These are phyloP conservation scores for Fusarium ramigenum DNA, from an alignment of 2,329 filamentous ascomycete species.

Conservation along the genomic window DNA sequence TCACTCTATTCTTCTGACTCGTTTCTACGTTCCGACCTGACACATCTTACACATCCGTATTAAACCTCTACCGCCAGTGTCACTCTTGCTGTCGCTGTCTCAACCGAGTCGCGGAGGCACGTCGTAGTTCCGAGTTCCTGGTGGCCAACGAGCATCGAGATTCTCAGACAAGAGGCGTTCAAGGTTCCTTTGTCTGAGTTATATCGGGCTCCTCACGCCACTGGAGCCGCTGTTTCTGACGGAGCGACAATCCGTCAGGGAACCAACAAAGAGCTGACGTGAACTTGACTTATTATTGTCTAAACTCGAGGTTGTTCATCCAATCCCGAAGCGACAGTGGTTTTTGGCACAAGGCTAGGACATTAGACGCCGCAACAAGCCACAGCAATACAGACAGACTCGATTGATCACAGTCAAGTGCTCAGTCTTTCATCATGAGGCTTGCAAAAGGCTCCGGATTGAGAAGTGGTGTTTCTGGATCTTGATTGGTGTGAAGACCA, in stretches of 20 bases:
- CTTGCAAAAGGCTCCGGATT: constrained; percentile 7
- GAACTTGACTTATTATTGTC: constrained; percentile 21
- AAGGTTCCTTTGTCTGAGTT: constrained; percentile 15
- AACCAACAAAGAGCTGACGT: constrained; percentile 12
- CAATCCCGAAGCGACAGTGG: constrained; percentile 17
- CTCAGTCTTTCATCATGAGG: constrained; percentile 16
- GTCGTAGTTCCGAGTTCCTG: constrained; percentile 23
- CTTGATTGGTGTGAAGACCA: not conserved
- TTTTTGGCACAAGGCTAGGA: constrained; percentile 14
- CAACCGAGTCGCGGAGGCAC: constrained; percentile 35
- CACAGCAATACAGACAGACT: constrained; percentile 16
- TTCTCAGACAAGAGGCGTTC: constrained; percentile 30
- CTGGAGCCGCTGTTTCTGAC: constrained; percentile 13
- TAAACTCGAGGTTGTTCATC: not conserved
- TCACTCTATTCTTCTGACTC: constrained; percentile 23
- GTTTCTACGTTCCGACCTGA: constrained; percentile 13
- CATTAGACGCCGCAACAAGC: constrained; percentile 14
- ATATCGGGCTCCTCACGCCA: constrained; percentile 6
- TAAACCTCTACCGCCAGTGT: constrained; percentile 11
- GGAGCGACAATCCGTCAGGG: constrained; percentile 4
- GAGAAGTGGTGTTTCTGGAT: not conserved
- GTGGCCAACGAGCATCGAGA: constrained; percentile 24
- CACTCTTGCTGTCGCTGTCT: constrained; percentile 32
- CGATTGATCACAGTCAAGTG: not conserved
- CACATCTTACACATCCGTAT: constrained; percentile 15